A percentile compares a stretch with the other conserved stretches of the same genome.
Conservation (phyloP, 495 filamentous ascomycete genomes). For the Jackrogersella minutella region DNA sequence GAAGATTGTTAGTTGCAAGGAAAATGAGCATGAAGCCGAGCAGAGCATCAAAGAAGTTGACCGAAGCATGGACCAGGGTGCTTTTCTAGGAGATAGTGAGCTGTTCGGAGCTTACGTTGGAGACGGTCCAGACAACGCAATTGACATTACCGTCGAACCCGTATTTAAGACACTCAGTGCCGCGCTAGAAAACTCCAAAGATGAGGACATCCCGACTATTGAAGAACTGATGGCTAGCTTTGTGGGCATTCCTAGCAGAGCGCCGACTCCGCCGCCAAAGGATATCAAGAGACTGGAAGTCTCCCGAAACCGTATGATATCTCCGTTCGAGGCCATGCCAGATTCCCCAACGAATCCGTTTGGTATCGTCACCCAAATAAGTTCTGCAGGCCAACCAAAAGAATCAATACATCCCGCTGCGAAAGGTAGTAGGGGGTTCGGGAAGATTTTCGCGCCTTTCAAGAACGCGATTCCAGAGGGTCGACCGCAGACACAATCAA, state of each 20-base stretch:
- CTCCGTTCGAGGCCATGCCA: slow-evolving; percentile 32
- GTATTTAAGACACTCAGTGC: slow-evolving; percentile 14
- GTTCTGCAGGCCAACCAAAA: slow-evolving; percentile 13
- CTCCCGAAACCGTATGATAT: slow-evolving; percentile 25
- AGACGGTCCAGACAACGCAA: slow-evolving; percentile 54
- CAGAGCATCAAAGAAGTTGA: slow-evolving; percentile 24
- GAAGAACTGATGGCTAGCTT: slow-evolving; percentile 51
- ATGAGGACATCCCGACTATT: slow-evolving; percentile 34
- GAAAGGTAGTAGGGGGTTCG: slow-evolving; percentile 27
- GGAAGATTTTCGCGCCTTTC: slow-evolving; percentile 37
- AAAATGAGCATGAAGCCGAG: slow-evolving; percentile 34
- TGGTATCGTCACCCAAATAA: slow-evolving; percentile 33
- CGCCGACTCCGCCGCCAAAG: slow-evolving; percentile 52
- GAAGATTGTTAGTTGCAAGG: slow-evolving; percentile 30
- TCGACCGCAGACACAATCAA: slow-evolving; percentile 35
- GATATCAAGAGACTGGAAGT: slow-evolving; percentile 44
- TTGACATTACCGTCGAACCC: slow-evolving; percentile 49
- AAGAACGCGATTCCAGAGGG: slow-evolving; percentile 35
- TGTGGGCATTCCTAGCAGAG: slow-evolving; percentile 44
- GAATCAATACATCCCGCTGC: slow-evolving; percentile 27
- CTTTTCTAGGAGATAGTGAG: slow-evolving; percentile 39
- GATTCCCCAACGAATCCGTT: slow-evolving; percentile 25
- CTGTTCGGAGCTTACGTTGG: slow-evolving; percentile 44
- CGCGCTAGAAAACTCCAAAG: slow-evolving; percentile 5
- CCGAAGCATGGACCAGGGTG: slow-evolving; percentile 28